Evolutionary conservation across 768 basidiomycete species (phyloP), one percentile per base, ranked within the genome.

Genomic region (Tylopilus sp.): DNA sequence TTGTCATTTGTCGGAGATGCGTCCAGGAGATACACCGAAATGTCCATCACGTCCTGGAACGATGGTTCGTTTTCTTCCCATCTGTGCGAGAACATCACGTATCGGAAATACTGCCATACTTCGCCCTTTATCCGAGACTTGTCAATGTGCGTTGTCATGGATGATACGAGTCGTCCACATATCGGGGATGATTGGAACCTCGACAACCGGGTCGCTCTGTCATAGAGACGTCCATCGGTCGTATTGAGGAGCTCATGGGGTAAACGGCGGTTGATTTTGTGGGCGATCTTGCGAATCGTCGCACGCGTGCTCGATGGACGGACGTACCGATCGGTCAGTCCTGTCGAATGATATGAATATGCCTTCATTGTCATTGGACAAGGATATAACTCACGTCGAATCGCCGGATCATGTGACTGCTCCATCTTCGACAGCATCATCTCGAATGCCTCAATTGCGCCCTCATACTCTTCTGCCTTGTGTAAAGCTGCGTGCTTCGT

Each of bases 61-160:
- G 17, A n/a, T n/a, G 34, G 34, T 9, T 36, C 34, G 16, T 10
- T 9, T 10, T 46, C 30, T 41, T 50, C 48, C 48, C 48, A 50
- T 22, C 26, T 41, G 40, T 50, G 48, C 30, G 48, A 50, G n/a
- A 50, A 30, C 48, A 33, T 50, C 11, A 42, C 40, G 17, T 50
- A 50, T 19, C 30, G 29, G 30, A 50, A 50, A 30, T 42, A 50
- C 30, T 25, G 22, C n/a, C 48, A 40, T 31, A 42, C 40, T 50
- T 33, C 48, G 6, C 41, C 6, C 41, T 40, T 24, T 9, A 40
- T 41, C 24, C 40, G 40, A 2, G 8, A 11, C 3, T 22, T 22
- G 24, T 25, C 22, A 6, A 41, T 24, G 22, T 14, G 40, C 11
- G 24, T 41, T 24, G 24, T 41, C 22, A 41, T 41, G 21, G 40